Evolutionary conservation across 2,329 filamentous ascomycete genomes (phyloP).

Genomic region (Ascosphaera aggregata): DNA sequence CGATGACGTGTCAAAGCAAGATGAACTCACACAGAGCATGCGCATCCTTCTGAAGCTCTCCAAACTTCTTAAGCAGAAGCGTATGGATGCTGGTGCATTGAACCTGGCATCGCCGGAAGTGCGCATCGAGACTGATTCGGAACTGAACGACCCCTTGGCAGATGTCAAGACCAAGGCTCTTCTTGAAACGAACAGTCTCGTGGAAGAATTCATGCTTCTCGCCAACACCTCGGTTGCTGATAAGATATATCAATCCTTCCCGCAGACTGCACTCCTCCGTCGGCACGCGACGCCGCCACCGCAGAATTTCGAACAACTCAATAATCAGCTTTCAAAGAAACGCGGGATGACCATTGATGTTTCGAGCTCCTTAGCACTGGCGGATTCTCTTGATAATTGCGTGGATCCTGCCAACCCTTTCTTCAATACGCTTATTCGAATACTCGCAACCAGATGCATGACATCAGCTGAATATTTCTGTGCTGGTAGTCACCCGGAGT

Average conservation of each 20-base stretch:
- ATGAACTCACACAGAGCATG: conserved; percentile 80
- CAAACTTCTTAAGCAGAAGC: conserved; percentile 81
- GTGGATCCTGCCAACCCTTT: conserved; percentile 63
- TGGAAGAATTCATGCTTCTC: conserved; percentile 98
- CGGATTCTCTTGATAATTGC: conserved; percentile 74
- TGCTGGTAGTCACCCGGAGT: conserved; percentile 74
- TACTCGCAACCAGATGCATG: conserved; percentile 97
- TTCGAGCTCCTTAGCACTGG: conserved; percentile 79
- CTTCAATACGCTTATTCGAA: conserved; percentile 95
- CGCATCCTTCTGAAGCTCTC: conserved; percentile 67
- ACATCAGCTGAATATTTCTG: conserved; percentile 98
- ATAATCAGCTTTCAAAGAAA: conserved; percentile 76
- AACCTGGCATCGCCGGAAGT: conserved; percentile 97
- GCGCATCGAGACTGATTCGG: conserved; percentile 81
- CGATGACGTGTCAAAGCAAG: conserved; percentile 66
- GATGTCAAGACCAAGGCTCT: conserved; percentile 91
- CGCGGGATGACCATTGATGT: conserved; percentile 55
- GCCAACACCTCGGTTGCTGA: conserved; percentile 87
- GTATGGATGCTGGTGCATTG: conserved; percentile 84
- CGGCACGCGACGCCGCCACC: conserved; percentile 82
- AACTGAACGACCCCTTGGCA: conserved; percentile 72
- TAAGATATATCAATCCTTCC: conserved; percentile 78
- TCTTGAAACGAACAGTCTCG: conserved; percentile 87
- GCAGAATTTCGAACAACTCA: conserved; percentile 87
- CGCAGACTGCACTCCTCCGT: conserved; percentile 81